Evolutionary conservation across 352 stramenopile species (phyloP).

Genomic region (Albugo candida): DNA sequence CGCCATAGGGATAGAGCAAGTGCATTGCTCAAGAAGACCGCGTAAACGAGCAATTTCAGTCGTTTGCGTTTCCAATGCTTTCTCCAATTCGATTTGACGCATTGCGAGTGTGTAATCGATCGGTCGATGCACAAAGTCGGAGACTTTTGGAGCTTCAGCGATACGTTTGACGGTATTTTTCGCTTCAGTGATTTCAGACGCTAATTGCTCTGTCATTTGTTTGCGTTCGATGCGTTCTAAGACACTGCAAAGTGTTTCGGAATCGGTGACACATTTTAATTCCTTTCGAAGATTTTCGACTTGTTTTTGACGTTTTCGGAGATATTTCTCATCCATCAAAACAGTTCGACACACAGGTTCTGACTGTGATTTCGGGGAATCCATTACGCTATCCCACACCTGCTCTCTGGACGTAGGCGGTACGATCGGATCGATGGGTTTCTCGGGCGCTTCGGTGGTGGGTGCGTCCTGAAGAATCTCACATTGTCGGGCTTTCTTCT

Average conservation of each 20-base stretch:
- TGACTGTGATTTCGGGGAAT: conserved; percentile 10
- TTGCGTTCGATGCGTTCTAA: conserved; percentile 50
- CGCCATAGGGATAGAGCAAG: neutral
- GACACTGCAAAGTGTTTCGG: conserved; percentile 27
- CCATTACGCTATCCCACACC: conserved; percentile 1
- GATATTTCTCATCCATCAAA: conserved; percentile 53
- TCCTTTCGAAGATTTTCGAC: conserved; percentile 42
- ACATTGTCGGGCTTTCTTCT: conserved; percentile 19
- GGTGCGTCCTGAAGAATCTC: neutral
- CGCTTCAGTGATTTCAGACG: conserved; percentile 28
- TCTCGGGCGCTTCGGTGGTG: conserved; percentile 1
- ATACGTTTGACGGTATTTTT: conserved; percentile 16
- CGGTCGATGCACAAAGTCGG: neutral
- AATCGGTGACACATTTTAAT: conserved; percentile 22
- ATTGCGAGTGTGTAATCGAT: neutral
- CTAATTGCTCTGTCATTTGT: conserved; percentile 46
- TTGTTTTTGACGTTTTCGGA: conserved; percentile 57
- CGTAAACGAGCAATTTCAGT: no score
- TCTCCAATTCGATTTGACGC: no score
- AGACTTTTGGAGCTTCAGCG: conserved; percentile 4
- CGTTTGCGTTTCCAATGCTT: no score
- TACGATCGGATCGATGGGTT: neutral
- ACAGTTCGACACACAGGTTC: conserved; percentile 6
- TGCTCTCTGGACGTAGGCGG: conserved; percentile 4
- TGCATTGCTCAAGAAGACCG: no score